Evolutionary conservation across 2,329 filamentous ascomycete genomes (phyloP), one percentile per base, ranked within the genome.

Genomic region (Teratosphaeria epicoccoides): DNA sequence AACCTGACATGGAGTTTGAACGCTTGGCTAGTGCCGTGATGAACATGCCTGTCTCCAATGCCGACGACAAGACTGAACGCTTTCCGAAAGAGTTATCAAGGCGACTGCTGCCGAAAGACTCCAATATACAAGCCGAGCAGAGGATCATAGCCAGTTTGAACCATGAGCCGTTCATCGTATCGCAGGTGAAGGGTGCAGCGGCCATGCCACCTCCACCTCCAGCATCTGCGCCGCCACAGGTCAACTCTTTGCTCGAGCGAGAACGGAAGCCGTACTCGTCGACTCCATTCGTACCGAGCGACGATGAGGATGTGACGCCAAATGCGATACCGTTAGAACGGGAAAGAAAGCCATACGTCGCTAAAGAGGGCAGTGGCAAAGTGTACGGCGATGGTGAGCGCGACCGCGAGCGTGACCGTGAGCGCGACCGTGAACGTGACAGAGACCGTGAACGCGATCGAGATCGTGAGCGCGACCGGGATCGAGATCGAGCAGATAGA

Each of bases 41-140:
- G 3, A 77, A 83, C 44, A 80, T 90, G 68, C 85, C 87, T 0
- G 85, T 94, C 59, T 82, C 66, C 60, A 81, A 83, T 50, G 75
- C 81, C 0, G 73, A 76, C 50, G 78, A 84, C 46, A 79, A 76
- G 56, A 81, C 78, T 10, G 86, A 90, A 66, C 76, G 85, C 2
- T 83, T 94, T 50, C 89, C 88, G 0, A 88, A 87, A 57, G 83
- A 89, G 59, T 76, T 95, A 2, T 83, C 87, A 1, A 76, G 88
- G 40, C 77, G 84, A 49, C 73, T 93, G 3, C 79, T 95, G 37
- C 88, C 88, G 0, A 71, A 72, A 0, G 66, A 68, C 6, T 73
- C 78, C 1, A 80, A 88, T 57, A 61, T 76, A 0, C 71, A 77
- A 26, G 72, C 79, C 0, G 77, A 81, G 51, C 78, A 82, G 55